phyloP scores from a whole-genome alignment of 441 rosid species.

The Manihot esculenta region DNA sequence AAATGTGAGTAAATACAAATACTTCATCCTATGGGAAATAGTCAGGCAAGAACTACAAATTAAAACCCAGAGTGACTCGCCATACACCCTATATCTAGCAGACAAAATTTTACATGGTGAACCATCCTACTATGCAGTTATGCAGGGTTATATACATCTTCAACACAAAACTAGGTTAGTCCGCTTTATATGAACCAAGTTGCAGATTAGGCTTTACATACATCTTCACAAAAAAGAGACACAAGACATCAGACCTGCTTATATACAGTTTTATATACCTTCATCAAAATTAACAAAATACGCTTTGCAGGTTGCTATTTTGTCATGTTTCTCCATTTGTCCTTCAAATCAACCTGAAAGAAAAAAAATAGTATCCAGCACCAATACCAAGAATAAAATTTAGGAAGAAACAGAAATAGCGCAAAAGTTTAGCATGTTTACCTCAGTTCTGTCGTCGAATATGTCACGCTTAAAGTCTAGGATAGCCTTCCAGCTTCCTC shows the following conservation, averaged over 20 bases:
- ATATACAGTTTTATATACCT: background rate
- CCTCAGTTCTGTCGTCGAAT: slow-evolving; percentile 46
- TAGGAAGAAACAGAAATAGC: background rate
- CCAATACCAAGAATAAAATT: background rate
- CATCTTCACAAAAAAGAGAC: background rate
- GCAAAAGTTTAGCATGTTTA: slow-evolving; percentile 15
- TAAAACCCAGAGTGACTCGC: too few relatives aligned
- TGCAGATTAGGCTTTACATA: background rate
- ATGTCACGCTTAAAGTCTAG: slow-evolving; percentile 25
- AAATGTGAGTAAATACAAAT: too few relatives aligned
- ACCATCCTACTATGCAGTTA: background rate
- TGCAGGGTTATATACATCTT: too few relatives aligned
- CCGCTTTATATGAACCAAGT: background rate
- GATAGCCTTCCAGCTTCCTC: slow-evolving; percentile 46
- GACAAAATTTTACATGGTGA: background rate
- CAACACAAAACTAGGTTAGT: too few relatives aligned
- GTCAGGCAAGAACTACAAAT: background rate
- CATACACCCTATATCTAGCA: background rate
- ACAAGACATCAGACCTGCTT: background rate
- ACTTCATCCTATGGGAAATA: background rate
- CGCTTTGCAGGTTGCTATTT: background rate
- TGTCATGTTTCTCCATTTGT: slow-evolving; percentile 53
- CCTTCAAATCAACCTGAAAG: slow-evolving; percentile 48
- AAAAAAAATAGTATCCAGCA: background rate
- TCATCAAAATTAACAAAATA: background rate